Percentiles rank a stretch among this genome's conserved stretches.
phyloP scores from a whole-genome alignment of 73 alveolate genomes.

The Paramecium pentaurelia region DNA sequence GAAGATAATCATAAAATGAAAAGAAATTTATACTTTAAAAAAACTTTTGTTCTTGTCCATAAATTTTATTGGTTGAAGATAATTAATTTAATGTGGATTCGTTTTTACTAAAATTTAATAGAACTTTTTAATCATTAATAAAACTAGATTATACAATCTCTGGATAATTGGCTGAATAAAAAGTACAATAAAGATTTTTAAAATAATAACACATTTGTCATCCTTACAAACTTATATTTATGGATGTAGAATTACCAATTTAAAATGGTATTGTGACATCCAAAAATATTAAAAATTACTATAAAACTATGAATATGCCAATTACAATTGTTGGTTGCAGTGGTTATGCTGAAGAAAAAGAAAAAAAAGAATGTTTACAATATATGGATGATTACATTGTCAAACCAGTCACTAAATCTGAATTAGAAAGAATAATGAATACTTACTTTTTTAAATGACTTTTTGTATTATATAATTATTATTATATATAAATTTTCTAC shows the following conservation, averaged over 20 bases:
- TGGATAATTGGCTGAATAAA: conserved; percentile 19
- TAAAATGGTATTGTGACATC: conserved; percentile 43
- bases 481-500: background rate
- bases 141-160: background rate
- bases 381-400: conserved; percentile 44
- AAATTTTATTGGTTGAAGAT: conserved; percentile 1
- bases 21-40: background rate
- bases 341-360: background rate
- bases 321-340: conserved; percentile 35
- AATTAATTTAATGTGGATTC: conserved; percentile 30
- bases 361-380: background rate
- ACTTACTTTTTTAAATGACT: background rate
- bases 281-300: background rate
- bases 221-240: conserved; percentile 11
- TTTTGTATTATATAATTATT: background rate
- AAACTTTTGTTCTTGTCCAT: background rate
- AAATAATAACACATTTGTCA: background rate
- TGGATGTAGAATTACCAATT: conserved; percentile 42
- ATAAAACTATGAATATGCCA: background rate
- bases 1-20: background rate
- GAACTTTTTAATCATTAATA: background rate
- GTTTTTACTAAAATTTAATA: background rate
- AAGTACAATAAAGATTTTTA: conserved; percentile 3
- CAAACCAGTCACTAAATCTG: conserved; percentile 16
- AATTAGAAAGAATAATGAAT: background rate